Evolutionary conservation across 306 rosid species (phyloP).

Genomic region (Cucumis cinereus): DNA sequence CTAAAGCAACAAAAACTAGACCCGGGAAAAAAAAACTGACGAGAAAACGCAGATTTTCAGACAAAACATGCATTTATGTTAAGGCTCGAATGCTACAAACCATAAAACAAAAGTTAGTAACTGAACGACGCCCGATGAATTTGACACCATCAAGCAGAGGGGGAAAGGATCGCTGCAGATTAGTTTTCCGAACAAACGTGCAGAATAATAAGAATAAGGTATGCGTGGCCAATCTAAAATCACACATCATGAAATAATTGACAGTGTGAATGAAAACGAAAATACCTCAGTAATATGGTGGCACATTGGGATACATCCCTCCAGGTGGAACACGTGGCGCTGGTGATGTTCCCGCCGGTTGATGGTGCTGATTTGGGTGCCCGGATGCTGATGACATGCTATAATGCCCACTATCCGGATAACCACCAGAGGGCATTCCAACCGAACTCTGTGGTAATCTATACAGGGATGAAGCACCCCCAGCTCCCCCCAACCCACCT

Average conservation of each 20-base stretch:
- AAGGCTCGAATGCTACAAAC: background rate
- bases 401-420: conserved; percentile 65
- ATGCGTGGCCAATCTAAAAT: background rate
- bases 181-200: background rate
- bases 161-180: background rate
- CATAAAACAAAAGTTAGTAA: background rate
- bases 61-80: background rate
- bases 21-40: too few species aligned
- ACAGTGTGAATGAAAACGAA: background rate
- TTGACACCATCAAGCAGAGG: background rate
- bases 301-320: conserved; percentile 73
- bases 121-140: background rate
- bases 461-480: conserved; percentile 30
- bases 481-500: conserved; percentile 18
- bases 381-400: conserved; percentile 40
- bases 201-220: background rate
- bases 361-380: conserved; percentile 72
- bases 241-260: background rate
- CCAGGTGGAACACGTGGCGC: conserved; percentile 76
- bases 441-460: conserved; percentile 61
- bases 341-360: conserved; percentile 59
- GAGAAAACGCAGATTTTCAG: background rate
- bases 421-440: conserved; percentile 64
- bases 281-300: conserved; percentile 86
- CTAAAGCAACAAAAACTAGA: background rate